phyloP scores from a whole-genome alignment of 2,329 filamentous ascomycete genomes.

The Pseudodiploospora longispora region DNA sequence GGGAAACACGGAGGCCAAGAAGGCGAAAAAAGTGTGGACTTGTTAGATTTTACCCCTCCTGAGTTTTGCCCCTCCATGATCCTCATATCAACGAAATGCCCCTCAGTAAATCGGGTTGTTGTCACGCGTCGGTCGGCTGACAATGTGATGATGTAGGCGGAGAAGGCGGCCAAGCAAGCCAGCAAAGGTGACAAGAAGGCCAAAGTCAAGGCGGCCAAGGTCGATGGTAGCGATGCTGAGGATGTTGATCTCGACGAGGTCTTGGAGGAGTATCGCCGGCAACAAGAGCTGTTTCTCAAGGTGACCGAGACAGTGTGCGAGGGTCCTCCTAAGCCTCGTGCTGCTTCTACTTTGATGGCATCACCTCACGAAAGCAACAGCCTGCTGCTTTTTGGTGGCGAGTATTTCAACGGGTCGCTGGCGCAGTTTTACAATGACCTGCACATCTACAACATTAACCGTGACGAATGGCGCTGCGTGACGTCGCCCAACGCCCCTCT shows the following conservation, averaged over 20 bases:
- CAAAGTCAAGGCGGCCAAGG: constrained; percentile 61
- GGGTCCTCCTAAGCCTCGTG: constrained; percentile 66
- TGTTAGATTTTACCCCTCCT: constrained; percentile 5
- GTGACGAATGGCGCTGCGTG: constrained; percentile 83
- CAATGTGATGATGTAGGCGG: constrained; percentile 29
- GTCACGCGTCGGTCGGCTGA: neutral
- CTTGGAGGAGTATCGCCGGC: constrained; percentile 83
- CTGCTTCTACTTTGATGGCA: constrained; percentile 74
- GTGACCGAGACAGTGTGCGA: constrained; percentile 72
- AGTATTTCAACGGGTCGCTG: constrained; percentile 88
- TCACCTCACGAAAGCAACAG: constrained; percentile 82
- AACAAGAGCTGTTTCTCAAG: constrained; percentile 90
- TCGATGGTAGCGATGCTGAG: constrained; percentile 79
- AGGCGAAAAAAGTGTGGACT: constrained; percentile 37
- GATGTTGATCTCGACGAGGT: constrained; percentile 91
- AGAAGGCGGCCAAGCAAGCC: constrained; percentile 70
- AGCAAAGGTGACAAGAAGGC: constrained; percentile 85
- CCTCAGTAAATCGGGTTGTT: neutral
- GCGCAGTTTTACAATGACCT: constrained; percentile 65
- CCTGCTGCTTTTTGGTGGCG: constrained; percentile 85
- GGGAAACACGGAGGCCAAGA: constrained; percentile 34
- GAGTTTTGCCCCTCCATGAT: constrained; percentile 10
- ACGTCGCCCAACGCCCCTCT: constrained; percentile 87
- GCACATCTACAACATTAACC: constrained; percentile 66
- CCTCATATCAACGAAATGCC: constrained; percentile 9